phyloP scores from a whole-genome alignment of 768 basidiomycete species.

The Amanita pallidorosea region DNA sequence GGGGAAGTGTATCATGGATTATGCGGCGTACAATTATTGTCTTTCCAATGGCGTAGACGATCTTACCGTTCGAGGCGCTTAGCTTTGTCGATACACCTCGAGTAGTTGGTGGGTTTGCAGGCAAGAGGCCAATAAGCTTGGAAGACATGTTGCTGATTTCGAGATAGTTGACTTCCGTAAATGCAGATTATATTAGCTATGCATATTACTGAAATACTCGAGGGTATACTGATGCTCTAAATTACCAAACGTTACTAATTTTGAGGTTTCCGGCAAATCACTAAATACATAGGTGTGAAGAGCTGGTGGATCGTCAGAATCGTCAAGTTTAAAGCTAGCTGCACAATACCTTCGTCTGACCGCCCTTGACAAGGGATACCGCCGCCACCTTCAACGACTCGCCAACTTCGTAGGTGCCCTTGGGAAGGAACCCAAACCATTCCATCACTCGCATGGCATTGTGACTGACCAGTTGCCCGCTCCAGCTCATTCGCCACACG shows the following conservation, averaged over 20 bases:
- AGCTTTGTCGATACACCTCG: constrained; percentile 68
- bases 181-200: neutral
- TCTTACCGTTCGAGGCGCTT: constrained; percentile 59
- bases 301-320: constrained; percentile 33
- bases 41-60: constrained; percentile 80
- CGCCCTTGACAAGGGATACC: constrained; percentile 71
- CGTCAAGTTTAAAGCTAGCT: neutral
- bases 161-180: no score
- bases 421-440: constrained; percentile 69
- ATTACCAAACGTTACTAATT: constrained; percentile 18
- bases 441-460: constrained; percentile 71
- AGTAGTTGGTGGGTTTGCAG: constrained; percentile 60
- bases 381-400: constrained; percentile 82
- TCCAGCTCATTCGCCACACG: constrained; percentile 84
- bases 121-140: constrained; percentile 37
- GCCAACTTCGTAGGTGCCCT: constrained; percentile 86
- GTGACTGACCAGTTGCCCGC: constrained; percentile 78
- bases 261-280: constrained; percentile 45
- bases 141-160: constrained; percentile 30
- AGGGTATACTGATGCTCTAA: neutral
- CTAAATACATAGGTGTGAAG: constrained; percentile 83
- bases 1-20: neutral
- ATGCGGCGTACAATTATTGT: constrained; percentile 66
- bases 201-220: neutral
- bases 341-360: constrained; percentile 64